Evolutionary conservation across 1,284 basidiomycete species (phyloP), one percentile per base, ranked within the genome.

Genomic region (Sanghuangporus weigelae): DNA sequence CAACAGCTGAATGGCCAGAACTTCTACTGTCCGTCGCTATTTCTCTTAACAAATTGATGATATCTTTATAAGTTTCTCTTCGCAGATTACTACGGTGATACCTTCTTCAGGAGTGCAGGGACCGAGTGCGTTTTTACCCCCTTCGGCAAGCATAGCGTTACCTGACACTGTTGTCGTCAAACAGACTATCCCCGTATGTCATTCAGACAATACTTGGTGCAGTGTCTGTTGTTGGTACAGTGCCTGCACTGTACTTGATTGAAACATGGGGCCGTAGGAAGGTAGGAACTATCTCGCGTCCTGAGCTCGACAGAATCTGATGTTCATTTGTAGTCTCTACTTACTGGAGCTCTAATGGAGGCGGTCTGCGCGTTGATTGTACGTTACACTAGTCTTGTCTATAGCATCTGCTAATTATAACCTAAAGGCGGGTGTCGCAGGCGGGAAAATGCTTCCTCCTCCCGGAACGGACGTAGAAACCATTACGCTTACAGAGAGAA

Each of bases 1-100:
- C 90, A 92, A 68, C 90, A 93, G 68, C 75, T 93, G 39, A 90
- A 89, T 66, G 87, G 87, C 50, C 87, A 89, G 71, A 88, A 87
- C 71, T 88, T 89, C 73, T 88, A 87, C 72, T 89, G 87, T 87
- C 31, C 5, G 64, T 16, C 26, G 12, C 26, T 5, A n/a, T 26
- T 16, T 21, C 11, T 11, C 35, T n/a, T 11, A 12, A 14, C 16
- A 8, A 21, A 31, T n/a, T 10, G 1, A 19, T 31, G 5, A 50
- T 42, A 53, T n/a, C 31, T 42, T 19, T 56, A 7, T 57, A 46
- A 23, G 31, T 31, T 23, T 50, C 31, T 6, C 19, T 14, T 14
- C 54, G 19, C 62, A 88, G 86, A 90, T 72, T 90, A 90, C 72
- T 92, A 90, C 69, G 90, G 90, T 10, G 89, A 92, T 63, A 89